Percentiles rank a stretch among this genome's conserved stretches.
phyloP scores from a whole-genome alignment of 176 grass and related monocot genomes.

The Dendrocalamus sinicus region DNA sequence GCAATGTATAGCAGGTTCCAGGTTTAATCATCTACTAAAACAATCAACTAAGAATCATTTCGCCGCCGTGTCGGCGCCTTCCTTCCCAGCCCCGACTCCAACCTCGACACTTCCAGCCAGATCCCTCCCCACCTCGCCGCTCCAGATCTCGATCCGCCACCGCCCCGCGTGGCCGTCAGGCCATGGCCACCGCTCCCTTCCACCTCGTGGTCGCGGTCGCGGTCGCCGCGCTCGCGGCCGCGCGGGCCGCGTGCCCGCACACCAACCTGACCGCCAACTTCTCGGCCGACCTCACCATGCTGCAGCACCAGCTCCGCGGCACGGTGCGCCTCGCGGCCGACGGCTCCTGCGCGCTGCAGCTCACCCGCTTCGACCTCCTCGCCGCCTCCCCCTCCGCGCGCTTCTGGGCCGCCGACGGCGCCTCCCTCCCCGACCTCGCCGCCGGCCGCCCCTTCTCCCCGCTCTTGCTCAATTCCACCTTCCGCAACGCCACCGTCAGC shows the following conservation, averaged over 20 bases:
- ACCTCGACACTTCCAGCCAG: constrained; percentile 41
- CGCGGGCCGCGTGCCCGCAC: constrained; percentile 52
- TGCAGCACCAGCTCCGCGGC: constrained; percentile 96
- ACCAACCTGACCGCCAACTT: constrained; percentile 63
- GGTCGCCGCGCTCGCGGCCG: background rate
- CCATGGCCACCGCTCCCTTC: constrained; percentile 41
- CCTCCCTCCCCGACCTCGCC: constrained; percentile 60
- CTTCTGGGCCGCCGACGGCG: constrained; percentile 73
- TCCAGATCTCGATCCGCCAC: constrained; percentile 57
- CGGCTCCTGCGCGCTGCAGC: constrained; percentile 66
- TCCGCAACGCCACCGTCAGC: constrained; percentile 58
- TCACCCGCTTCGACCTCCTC: constrained; percentile 90
- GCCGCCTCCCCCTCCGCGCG: constrained; percentile 72
- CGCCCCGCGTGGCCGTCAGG: background rate
- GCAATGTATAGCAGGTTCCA: background rate
- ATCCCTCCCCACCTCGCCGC: constrained; percentile 39
- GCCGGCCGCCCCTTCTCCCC: constrained; percentile 59
- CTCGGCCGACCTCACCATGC: constrained; percentile 78
- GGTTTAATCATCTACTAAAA: background rate
- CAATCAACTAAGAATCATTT: background rate
- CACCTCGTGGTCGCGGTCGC: constrained; percentile 21
- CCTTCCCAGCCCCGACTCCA: background rate
- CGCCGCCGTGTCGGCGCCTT: background rate
- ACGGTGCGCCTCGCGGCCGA: constrained; percentile 58
- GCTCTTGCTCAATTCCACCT: constrained; percentile 67